Evolutionary conservation across 176 grass and related monocot genomes (phyloP).

Genomic region (Eragrostis curvula): DNA sequence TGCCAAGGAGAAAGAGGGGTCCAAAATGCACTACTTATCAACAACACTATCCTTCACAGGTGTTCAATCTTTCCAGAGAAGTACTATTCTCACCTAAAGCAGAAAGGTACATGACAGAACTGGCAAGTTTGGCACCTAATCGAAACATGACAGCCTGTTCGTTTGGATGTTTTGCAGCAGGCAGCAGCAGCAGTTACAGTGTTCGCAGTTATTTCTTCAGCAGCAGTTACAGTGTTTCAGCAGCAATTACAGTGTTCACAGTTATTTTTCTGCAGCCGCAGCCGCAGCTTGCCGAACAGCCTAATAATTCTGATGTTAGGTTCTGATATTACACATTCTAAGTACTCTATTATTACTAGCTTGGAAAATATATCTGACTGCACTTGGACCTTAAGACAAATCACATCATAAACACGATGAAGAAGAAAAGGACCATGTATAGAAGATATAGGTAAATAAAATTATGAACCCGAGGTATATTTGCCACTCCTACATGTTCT

Average conservation of each 20-base stretch:
- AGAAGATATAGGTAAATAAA: not conserved
- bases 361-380: not conserved
- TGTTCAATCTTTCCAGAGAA: constrained; percentile 1
- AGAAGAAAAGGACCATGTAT: not conserved
- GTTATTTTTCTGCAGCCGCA: no score
- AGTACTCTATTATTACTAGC: not conserved
- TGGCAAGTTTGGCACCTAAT: constrained; percentile 21
- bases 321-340: not conserved
- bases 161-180: no score
- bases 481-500: not conserved
- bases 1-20: not conserved
- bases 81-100: not conserved
- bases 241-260: no score
- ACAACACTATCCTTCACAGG: not conserved
- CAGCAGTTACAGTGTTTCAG: no score
- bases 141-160: no score
- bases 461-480: not conserved
- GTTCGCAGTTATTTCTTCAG: no score
- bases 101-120: constrained; percentile 17
- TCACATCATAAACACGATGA: not conserved
- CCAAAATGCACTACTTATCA: not conserved
- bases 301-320: constrained; percentile 21
- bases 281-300: no score
- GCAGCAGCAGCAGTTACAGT: no score
- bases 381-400: not conserved